phyloP scores from a whole-genome alignment of 2,329 filamentous ascomycete genomes.

The Teratosphaeria epicoccoides region DNA sequence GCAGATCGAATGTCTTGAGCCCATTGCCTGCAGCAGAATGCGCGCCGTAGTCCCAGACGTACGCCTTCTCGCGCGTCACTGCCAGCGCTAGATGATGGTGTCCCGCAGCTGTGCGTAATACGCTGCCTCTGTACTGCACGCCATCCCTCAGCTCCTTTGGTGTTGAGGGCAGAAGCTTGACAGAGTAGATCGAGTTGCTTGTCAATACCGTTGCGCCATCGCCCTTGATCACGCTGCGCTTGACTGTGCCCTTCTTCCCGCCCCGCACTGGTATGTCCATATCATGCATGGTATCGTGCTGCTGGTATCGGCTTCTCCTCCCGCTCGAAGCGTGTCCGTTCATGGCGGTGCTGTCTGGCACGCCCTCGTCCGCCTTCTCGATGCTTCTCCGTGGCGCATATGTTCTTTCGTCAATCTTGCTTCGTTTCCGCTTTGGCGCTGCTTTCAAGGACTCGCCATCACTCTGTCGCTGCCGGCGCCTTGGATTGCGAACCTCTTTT shows the following conservation, averaged over 20 bases:
- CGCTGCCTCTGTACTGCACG: conserved; percentile 46
- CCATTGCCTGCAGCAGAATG: conserved; percentile 58
- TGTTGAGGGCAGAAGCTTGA: conserved; percentile 72
- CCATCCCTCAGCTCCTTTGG: conserved; percentile 60
- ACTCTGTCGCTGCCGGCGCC: conserved; percentile 34
- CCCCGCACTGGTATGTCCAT: conserved; percentile 16
- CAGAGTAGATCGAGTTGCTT: conserved; percentile 72
- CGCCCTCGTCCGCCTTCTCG: conserved; percentile 7
- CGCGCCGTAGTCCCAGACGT: conserved; percentile 78
- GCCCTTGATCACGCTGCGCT: conserved; percentile 17
- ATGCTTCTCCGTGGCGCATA: conserved; percentile 20
- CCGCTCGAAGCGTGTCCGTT: conserved; percentile 11
- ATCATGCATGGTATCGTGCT: not conserved
- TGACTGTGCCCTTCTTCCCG: conserved; percentile 16
- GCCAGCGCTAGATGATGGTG: conserved; percentile 48
- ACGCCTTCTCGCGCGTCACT: conserved; percentile 69
- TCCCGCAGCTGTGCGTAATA: conserved; percentile 7
- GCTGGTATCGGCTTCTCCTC: not conserved
- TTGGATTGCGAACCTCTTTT: conserved; percentile 34
- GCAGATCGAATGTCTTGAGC: conserved; percentile 64
- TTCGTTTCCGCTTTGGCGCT: conserved; percentile 37
- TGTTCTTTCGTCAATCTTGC: conserved; percentile 36
- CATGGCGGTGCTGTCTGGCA: conserved; percentile 3
- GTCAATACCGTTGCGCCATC: conserved; percentile 42
- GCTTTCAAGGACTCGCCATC: conserved; percentile 33